Evolutionary conservation across 441 rosid genomes (phyloP), one percentile per base, ranked within the genome.

Genomic region (Isatis lusitanica): DNA sequence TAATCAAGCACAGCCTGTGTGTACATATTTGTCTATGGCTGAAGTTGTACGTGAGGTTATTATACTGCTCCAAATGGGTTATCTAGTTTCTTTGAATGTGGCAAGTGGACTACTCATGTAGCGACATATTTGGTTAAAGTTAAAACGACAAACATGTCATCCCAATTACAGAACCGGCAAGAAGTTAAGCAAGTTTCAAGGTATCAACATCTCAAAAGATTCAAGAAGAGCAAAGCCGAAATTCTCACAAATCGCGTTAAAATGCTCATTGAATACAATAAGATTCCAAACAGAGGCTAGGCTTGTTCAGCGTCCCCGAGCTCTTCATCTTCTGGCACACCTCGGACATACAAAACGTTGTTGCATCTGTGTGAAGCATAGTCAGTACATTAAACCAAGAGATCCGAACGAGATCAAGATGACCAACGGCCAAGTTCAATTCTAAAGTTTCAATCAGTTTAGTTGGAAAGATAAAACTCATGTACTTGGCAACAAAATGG

Each of bases 281-380:
- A 31, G 16, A 42, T 5, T 31, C n/a, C 4, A 24, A 67, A 26
- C 31, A 64, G 46, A 52, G 10, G 38, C 53, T 71, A 84, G 64
- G 87, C 93, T 35, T 68, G 67, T 7, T 87, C 90, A 9, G 91
- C 95, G 48, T 91, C 97, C 75, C 83, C 97, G 36, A 91, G 62
- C 4, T 91, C 96, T 79, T 88, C 88, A 74, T 91, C 96, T 78
- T 89, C 94, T 1, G 91, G 94, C 8, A 88, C 94, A 7, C 96
- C 93, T 2, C 95, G 87, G 53, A 89, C 83, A 71, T 91, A 86
- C 43, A 85, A 87, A 35, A 93, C 96, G 53, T 89, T 93, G 89
- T 91, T 91, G 80, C 97, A 91, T 81, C 98, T 89, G 86, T 69
- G 15, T 10, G 5, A 26, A 63, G 24, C 66, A 21, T 6, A 60